Evolutionary conservation across 176 grass and related monocot species (phyloP).

Genomic region (Lolium rigidum): DNA sequence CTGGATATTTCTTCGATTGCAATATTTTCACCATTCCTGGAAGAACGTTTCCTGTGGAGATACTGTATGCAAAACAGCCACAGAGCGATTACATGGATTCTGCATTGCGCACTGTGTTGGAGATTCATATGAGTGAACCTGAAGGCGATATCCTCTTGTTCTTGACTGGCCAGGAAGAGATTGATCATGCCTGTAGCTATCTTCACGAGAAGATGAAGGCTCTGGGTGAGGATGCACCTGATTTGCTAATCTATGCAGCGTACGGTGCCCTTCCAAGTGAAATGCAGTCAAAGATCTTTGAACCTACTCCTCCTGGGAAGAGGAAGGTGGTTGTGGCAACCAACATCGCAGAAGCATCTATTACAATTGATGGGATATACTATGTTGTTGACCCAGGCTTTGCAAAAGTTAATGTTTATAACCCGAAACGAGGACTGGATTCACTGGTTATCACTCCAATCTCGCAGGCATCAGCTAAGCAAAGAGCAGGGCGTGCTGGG

Average conservation of each 20-base stretch:
- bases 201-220: constrained; percentile 40
- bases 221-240: constrained; percentile 56
- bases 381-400: constrained; percentile 74
- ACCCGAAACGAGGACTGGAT: constrained; percentile 68
- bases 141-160: constrained; percentile 73
- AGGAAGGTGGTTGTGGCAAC: constrained; percentile 85
- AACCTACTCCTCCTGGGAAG: constrained; percentile 60
- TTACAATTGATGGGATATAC: constrained; percentile 51
- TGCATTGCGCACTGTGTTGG: constrained; percentile 63
- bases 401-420: constrained; percentile 68
- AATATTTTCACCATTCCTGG: constrained; percentile 68
- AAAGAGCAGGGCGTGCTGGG: constrained; percentile 75
- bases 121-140: constrained; percentile 72
- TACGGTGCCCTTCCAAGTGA: constrained; percentile 62
- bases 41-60: constrained; percentile 64
- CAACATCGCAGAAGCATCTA: constrained; percentile 73
- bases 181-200: constrained; percentile 45
- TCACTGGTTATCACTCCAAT: constrained; percentile 65
- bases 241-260: constrained; percentile 60
- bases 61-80: constrained; percentile 63
- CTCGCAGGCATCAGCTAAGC: constrained; percentile 76
- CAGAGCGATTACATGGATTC: constrained; percentile 70
- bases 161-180: constrained; percentile 70
- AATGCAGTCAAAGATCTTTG: constrained; percentile 53
- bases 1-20: constrained; percentile 74